A percentile compares a stretch with the other conserved stretches of the same genome.
These are phyloP conservation scores for Phytophthora boehmeriae DNA, from an alignment of 352 stramenopile genomes.

Conservation along the genomic window DNA sequence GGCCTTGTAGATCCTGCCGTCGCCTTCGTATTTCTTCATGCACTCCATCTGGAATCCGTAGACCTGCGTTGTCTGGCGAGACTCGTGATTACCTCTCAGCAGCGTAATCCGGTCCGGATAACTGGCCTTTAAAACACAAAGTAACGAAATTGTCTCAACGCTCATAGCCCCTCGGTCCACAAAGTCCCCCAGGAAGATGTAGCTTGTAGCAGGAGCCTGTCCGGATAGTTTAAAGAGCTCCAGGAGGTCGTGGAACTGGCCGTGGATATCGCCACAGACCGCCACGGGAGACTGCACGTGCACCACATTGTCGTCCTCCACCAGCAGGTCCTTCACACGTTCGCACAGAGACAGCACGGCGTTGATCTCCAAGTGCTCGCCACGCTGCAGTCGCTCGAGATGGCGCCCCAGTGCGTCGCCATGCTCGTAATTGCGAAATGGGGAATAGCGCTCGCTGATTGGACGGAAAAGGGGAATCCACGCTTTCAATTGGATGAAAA, in stretches of 20 bases:
- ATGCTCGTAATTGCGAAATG: neutral
- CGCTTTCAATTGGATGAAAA: too few relatives aligned
- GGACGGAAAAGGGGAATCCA: neutral
- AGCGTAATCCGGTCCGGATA: constrained; percentile 94
- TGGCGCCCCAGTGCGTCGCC: constrained; percentile 46
- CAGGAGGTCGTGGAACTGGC: constrained; percentile 97
- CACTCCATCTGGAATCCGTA: constrained; percentile 89
- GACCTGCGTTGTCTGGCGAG: constrained; percentile 77
- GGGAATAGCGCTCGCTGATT: too few relatives aligned
- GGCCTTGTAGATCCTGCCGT: constrained; percentile 73
- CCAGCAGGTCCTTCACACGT: constrained; percentile 69
- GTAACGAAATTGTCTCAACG: constrained; percentile 93
- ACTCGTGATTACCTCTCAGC: constrained; percentile 96
- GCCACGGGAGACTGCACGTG: constrained; percentile 75
- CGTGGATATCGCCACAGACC: constrained; percentile 95
- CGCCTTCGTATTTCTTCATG: constrained; percentile 85
- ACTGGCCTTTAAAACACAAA: constrained; percentile 89
- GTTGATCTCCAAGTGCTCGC: constrained; percentile 58
- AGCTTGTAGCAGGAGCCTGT: constrained; percentile 83
- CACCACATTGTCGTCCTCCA: constrained; percentile 87
- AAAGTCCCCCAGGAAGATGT: constrained; percentile 98
- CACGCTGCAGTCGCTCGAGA: constrained; percentile 65
- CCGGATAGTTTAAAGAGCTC: constrained; percentile 93
- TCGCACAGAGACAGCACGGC: constrained; percentile 67
- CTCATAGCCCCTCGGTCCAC: constrained; percentile 96